These are phyloP conservation scores for Calophaca sinica DNA, from an alignment of 306 rosid genomes.

Conservation along the genomic window DNA sequence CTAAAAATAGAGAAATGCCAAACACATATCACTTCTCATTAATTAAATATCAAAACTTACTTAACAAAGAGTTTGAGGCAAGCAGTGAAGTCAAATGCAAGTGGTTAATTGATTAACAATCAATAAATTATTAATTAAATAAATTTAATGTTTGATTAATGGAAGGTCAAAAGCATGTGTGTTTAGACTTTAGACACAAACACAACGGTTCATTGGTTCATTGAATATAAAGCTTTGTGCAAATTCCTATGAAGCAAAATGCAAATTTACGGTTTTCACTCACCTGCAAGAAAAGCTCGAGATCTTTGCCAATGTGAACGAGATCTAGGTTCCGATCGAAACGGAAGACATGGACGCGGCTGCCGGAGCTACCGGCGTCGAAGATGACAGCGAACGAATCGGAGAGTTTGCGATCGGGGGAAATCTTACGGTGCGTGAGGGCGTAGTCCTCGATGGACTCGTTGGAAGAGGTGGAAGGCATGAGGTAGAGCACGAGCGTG, in stretches of 20 bases:
- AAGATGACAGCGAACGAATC: constrained; percentile 72
- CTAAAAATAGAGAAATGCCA: background rate
- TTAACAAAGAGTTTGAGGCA: background rate
- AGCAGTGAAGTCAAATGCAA: background rate
- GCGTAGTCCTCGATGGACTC: constrained; percentile 51
- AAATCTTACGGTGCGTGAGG: constrained; percentile 61
- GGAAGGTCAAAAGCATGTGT: background rate
- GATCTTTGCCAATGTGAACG: constrained; percentile 75
- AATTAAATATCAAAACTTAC: background rate
- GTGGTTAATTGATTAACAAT: background rate
- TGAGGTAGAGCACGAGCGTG: constrained; percentile 61
- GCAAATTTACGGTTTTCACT: background rate
- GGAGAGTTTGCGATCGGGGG: constrained; percentile 47
- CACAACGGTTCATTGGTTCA: too few relatives aligned
- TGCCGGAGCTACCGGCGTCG: constrained; percentile 97
- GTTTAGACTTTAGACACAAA: background rate
- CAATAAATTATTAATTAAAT: background rate
- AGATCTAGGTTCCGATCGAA: constrained; percentile 74
- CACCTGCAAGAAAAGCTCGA: constrained; percentile 81
- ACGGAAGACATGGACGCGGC: constrained; percentile 88
- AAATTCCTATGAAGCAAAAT: background rate
- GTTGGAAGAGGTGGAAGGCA: constrained; percentile 58
- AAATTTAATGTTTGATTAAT: constrained; percentile 15
- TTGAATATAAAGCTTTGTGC: background rate
- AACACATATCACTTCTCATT: constrained; percentile 7